phyloP scores from a whole-genome alignment of 2,329 filamentous ascomycete species.

The Sclerotinia subarctica region DNA sequence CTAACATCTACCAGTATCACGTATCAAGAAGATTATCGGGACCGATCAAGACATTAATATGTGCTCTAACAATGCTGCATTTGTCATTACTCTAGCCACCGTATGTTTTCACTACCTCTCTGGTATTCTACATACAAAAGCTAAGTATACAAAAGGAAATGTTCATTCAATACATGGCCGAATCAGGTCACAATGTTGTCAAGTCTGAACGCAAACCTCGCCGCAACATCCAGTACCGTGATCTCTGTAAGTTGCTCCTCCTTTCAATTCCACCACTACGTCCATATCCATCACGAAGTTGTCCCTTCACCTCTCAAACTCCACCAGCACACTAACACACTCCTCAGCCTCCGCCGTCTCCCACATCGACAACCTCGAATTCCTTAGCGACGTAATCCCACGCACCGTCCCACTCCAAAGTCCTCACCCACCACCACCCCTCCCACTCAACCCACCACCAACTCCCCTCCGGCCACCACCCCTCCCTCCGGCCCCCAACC shows the following conservation, averaged over 20 bases:
- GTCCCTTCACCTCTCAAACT: not conserved
- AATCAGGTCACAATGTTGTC: slow-evolving; percentile 81
- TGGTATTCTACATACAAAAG: slow-evolving; percentile 1
- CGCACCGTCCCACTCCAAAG: slow-evolving; percentile 76
- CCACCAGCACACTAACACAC: slow-evolving; percentile 11
- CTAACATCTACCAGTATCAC: slow-evolving; percentile 61
- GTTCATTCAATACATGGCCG: slow-evolving; percentile 89
- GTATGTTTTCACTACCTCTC: slow-evolving; percentile 45
- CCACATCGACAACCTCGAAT: slow-evolving; percentile 90
- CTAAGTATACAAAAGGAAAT: slow-evolving; percentile 61
- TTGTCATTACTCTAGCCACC: slow-evolving; percentile 88
- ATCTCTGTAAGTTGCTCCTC: slow-evolving; percentile 63
- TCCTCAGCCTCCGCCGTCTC: slow-evolving; percentile 75
- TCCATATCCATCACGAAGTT: not conserved
- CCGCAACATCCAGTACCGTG: slow-evolving; percentile 92
- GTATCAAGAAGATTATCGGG: slow-evolving; percentile 93
- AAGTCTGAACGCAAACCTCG: slow-evolving; percentile 89
- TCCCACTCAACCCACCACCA: not conserved
- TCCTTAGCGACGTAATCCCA: slow-evolving; percentile 86
- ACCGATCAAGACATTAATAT: slow-evolving; percentile 80
- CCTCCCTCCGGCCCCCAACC: not conserved
- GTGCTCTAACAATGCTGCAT: slow-evolving; percentile 91
- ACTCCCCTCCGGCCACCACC: slow-evolving; percentile 1
- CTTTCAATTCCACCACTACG: slow-evolving; percentile 17
- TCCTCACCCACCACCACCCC: slow-evolving; percentile 37